Evolutionary conservation across 352 stramenopile genomes (phyloP).

Genomic region (Phytophthora cryptogea): DNA sequence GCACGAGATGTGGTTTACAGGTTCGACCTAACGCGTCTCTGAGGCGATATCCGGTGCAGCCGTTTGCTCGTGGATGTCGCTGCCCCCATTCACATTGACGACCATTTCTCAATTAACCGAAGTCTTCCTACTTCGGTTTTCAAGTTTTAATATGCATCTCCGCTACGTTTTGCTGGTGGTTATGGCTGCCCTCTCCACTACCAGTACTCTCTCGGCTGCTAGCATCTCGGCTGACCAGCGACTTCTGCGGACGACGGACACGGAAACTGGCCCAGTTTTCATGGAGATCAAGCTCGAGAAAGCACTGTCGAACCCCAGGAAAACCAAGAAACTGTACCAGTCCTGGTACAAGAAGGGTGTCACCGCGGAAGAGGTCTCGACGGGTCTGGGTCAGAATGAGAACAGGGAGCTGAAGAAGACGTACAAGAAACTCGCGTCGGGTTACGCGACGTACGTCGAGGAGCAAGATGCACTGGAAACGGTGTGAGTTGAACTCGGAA

Average conservation of each 20-base stretch:
- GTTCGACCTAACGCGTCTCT: neutral
- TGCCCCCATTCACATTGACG: neutral
- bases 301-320: slow-evolving; percentile 18
- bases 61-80: slow-evolving; percentile 1
- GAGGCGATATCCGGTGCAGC: neutral
- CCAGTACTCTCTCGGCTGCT: slow-evolving; percentile 1
- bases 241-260: slow-evolving; percentile 12
- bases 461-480: neutral
- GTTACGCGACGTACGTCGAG: slow-evolving; percentile 19
- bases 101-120: slow-evolving; percentile 9
- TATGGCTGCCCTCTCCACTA: slow-evolving; percentile 2
- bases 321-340: slow-evolving; percentile 19
- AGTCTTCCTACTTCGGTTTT: neutral
- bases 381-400: slow-evolving; percentile 4
- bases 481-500: neutral
- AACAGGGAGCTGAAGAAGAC: slow-evolving; percentile 14
- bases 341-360: slow-evolving; percentile 26
- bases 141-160: slow-evolving; percentile 9
- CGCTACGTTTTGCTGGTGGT: slow-evolving; percentile 13
- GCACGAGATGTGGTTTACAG: slow-evolving; percentile 6
- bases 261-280: slow-evolving; percentile 5
- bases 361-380: slow-evolving; percentile 14
- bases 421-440: slow-evolving; percentile 16
- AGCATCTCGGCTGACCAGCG: slow-evolving; percentile 4
- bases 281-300: slow-evolving; percentile 16